phyloP scores from a whole-genome alignment of 2,329 filamentous ascomycete species.

The Phialophora expanda region DNA sequence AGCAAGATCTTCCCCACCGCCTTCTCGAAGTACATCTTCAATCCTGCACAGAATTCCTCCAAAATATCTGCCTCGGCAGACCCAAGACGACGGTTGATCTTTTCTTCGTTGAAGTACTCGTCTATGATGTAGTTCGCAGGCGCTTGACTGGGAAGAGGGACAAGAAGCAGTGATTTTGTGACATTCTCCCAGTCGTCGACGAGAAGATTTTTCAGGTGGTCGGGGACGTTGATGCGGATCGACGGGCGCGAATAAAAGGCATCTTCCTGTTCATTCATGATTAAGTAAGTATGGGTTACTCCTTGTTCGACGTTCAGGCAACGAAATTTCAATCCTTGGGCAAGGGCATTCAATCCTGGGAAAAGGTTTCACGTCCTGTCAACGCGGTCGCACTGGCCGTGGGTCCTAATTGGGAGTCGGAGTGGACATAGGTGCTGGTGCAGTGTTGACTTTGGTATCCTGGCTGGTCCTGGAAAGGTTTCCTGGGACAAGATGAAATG shows the following conservation, averaged over 20 bases:
- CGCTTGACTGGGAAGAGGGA: slow-evolving; percentile 77
- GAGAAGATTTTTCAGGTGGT: slow-evolving; percentile 86
- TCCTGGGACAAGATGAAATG: not conserved
- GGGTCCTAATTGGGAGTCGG: not conserved
- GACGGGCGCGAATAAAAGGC: slow-evolving; percentile 81
- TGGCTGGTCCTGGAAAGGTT: not conserved
- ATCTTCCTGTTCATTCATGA: slow-evolving; percentile 71
- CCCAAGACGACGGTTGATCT: slow-evolving; percentile 66
- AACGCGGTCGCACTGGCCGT: not conserved
- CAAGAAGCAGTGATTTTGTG: slow-evolving; percentile 90
- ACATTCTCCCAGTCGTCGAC: slow-evolving; percentile 99
- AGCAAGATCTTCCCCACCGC: slow-evolving; percentile 84
- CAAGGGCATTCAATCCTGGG: not conserved
- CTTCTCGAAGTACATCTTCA: slow-evolving; percentile 94
- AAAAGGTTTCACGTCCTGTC: not conserved
- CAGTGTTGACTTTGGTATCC: not conserved
- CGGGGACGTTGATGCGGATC: slow-evolving; percentile 83
- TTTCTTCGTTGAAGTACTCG: slow-evolving; percentile 76
- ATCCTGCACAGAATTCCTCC: slow-evolving; percentile 82
- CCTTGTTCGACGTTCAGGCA: slow-evolving; percentile 3
- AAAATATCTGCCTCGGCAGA: slow-evolving; percentile 81
- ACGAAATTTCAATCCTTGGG: not conserved
- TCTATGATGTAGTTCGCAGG: slow-evolving; percentile 79
- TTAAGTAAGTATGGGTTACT: slow-evolving; percentile 25
- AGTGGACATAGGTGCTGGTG: not conserved